Percentiles rank a stretch among this genome's conserved stretches.
phyloP scores from a whole-genome alignment of 140 eudicot genomes.

The Anethum foeniculum region DNA sequence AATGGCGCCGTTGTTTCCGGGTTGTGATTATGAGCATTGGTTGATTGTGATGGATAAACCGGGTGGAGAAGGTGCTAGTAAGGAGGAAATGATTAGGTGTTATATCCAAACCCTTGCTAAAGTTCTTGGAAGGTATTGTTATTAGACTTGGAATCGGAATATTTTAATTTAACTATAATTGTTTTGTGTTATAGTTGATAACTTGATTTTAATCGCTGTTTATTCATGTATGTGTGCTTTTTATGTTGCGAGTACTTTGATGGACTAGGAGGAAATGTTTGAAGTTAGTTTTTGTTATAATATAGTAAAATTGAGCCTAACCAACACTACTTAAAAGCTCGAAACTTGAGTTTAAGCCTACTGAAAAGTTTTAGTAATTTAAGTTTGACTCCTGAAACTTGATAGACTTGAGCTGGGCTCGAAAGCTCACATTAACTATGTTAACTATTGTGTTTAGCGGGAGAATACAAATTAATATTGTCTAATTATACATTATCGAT shows the following conservation, averaged over 20 bases:
- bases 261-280: background rate
- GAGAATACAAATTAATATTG: background rate
- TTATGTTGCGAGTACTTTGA: background rate
- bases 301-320: background rate
- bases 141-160: background rate
- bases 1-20: conserved; percentile 97
- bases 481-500: too few species aligned
- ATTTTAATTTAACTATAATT: background rate
- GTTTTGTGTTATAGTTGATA: background rate
- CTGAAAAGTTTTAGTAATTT: background rate
- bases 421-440: background rate
- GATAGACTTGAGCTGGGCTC: background rate
- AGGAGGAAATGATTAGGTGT: conserved; percentile 84
- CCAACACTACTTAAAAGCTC: background rate
- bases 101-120: conserved; percentile 79
- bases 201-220: background rate
- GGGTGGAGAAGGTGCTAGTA: conserved; percentile 83
- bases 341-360: background rate
- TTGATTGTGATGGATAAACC: conserved; percentile 95
- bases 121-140: conserved; percentile 66
- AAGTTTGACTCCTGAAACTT: background rate
- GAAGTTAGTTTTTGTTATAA: background rate
- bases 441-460: background rate
- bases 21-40: conserved; percentile 98
- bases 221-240: background rate